phyloP scores from a whole-genome alignment of 495 filamentous ascomycete species.

The Hypomontagnella submonticulosa region DNA sequence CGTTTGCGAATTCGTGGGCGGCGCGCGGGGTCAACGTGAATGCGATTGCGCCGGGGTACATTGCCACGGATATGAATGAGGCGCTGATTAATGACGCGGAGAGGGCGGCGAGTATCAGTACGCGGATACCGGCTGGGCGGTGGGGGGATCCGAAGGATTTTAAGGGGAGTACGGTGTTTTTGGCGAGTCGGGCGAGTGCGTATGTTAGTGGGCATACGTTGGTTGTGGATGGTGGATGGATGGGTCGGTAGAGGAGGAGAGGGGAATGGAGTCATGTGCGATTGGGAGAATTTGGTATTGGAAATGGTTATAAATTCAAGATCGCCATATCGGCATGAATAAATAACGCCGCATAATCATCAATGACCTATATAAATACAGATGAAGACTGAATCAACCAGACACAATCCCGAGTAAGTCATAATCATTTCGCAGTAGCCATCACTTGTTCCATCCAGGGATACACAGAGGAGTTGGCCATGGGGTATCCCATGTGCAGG shows the following conservation, averaged over 20 bases:
- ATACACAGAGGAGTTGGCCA: constrained; percentile 63
- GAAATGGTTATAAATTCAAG: background rate
- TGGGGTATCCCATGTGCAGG: constrained; percentile 74
- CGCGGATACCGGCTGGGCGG: constrained; percentile 83
- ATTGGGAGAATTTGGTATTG: background rate
- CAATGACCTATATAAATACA: constrained; percentile 12
- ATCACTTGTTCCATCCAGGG: constrained; percentile 67
- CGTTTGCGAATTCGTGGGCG: constrained; percentile 88
- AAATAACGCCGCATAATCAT: background rate
- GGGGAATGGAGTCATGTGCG: background rate
- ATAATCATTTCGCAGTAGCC: constrained; percentile 43
- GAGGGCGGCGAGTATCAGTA: constrained; percentile 77
- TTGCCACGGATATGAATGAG: constrained; percentile 92
- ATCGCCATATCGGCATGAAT: background rate
- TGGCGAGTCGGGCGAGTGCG: constrained; percentile 77
- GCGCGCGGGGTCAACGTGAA: constrained; percentile 83
- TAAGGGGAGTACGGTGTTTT: constrained; percentile 81
- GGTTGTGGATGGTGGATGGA: constrained; percentile 93
- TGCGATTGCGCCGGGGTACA: constrained; percentile 82
- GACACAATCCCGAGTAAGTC: background rate
- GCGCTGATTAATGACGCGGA: constrained; percentile 79
- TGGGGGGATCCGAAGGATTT: constrained; percentile 93
- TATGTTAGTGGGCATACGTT: constrained; percentile 87
- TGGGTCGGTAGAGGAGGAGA: constrained; percentile 77
- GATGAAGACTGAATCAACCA: background rate